These are phyloP conservation scores for Lasiodiplodia hormozganensis DNA, from an alignment of 2,329 filamentous ascomycete genomes.

Conservation along the genomic window DNA sequence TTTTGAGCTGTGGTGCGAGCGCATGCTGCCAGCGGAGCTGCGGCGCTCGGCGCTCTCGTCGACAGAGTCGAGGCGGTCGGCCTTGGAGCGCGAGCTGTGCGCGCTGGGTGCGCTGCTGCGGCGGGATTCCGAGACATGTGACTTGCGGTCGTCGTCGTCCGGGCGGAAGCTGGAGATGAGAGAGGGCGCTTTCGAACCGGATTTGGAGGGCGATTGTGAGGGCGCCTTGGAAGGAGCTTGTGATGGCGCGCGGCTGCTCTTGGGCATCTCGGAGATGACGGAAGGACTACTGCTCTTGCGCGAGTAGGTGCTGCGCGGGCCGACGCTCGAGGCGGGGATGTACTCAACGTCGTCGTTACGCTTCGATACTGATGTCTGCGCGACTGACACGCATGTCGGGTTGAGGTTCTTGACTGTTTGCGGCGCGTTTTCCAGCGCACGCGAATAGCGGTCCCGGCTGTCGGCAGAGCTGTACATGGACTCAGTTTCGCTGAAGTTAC, in stretches of 20 bases:
- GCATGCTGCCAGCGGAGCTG: constrained; percentile 42
- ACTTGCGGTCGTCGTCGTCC: constrained; percentile 36
- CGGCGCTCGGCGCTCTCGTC: constrained; percentile 31
- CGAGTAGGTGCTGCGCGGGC: constrained; percentile 18
- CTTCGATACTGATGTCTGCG: constrained; percentile 37
- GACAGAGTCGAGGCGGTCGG: constrained; percentile 2
- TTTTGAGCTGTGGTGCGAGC: constrained; percentile 43
- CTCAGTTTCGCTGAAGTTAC: constrained; percentile 47
- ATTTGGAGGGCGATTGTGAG: constrained; percentile 7
- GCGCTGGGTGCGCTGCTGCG: constrained; percentile 26
- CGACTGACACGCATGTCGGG: constrained; percentile 40
- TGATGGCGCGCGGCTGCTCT: constrained; percentile 12
- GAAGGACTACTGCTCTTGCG: constrained; percentile 27
- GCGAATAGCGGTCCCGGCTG: constrained; percentile 24
- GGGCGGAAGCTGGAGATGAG: constrained; percentile 48
- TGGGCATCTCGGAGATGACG: constrained; percentile 31
- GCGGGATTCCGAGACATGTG: constrained; percentile 12
- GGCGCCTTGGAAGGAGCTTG: constrained; percentile 18
- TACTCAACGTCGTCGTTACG: constrained; percentile 44
- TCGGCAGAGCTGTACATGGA: constrained; percentile 33
- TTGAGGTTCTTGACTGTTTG: constrained; percentile 31
- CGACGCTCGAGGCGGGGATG: constrained; percentile 38
- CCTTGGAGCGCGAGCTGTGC: constrained; percentile 14
- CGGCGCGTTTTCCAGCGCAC: constrained; percentile 26
- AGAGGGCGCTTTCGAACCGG: constrained; percentile 12